Evolutionary conservation across 108 stramenopile species (phyloP).

Genomic region (Asterionellopsis glacialis): DNA sequence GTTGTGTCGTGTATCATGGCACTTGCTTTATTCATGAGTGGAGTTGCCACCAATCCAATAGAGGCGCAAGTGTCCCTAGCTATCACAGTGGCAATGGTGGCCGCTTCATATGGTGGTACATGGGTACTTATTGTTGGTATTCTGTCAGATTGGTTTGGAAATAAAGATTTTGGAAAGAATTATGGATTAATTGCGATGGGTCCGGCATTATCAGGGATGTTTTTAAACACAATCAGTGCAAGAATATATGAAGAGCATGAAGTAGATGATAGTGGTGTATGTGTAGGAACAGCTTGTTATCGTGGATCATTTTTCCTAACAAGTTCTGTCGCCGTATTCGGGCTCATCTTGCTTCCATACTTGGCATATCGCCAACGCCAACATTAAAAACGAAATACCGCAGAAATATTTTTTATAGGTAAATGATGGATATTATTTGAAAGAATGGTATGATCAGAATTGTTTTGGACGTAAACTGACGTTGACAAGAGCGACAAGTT

Average conservation of each 20-base stretch:
- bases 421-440: too few species aligned
- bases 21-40: constrained; percentile 3
- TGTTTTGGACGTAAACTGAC: too few species aligned
- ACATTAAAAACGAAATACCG: too few species aligned
- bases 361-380: too few species aligned
- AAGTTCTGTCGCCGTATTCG: constrained; percentile 8
- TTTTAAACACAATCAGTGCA: constrained; percentile 23
- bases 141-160: constrained; percentile 21
- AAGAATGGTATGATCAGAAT: too few species aligned
- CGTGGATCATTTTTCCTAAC: constrained; percentile 17
- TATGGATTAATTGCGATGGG: constrained; percentile 31
- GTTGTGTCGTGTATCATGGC: constrained; percentile 11
- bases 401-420: too few species aligned
- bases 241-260: constrained; percentile 19
- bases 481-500: too few species aligned
- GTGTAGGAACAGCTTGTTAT: constrained; percentile 20
- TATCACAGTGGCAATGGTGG: constrained; percentile 14
- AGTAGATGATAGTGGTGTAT: not conserved
- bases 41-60: not conserved
- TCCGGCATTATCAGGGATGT: constrained; percentile 24
- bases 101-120: constrained; percentile 25
- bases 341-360: not conserved
- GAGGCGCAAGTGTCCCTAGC: constrained; percentile 4
- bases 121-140: constrained; percentile 27
- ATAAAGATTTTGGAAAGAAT: constrained; percentile 27